A percentile compares a stretch with the other conserved stretches of the same genome.
Evolutionary conservation across 139 green algal genomes (phyloP).

Genomic region (Pedinophyceae sp.): DNA sequence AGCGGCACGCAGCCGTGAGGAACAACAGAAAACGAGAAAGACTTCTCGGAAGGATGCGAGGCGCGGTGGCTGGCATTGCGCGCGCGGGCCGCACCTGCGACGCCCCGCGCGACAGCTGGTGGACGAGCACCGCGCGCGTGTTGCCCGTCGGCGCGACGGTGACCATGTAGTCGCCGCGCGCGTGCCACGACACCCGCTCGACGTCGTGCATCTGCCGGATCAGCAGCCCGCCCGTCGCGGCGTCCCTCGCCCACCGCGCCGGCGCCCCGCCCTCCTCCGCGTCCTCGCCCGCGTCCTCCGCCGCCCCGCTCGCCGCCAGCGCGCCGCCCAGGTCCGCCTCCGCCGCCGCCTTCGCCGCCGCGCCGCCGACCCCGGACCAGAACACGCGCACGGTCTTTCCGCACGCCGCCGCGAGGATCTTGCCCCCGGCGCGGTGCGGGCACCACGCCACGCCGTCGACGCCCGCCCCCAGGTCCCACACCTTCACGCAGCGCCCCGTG

Average conservation of each 20-base stretch:
- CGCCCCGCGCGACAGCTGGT: conserved; percentile 67
- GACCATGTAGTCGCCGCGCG: conserved; percentile 81
- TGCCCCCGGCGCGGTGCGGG: conserved; percentile 21
- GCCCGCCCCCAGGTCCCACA: conserved; percentile 29
- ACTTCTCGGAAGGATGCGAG: too few species aligned
- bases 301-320: conserved; percentile 4
- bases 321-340: conserved; percentile 5
- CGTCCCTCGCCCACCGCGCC: conserved; percentile 4
- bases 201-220: conserved; percentile 30
- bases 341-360: conserved; percentile 8
- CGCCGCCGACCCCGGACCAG: background rate
- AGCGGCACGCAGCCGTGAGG: too few species aligned
- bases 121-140: conserved; percentile 78
- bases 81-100: too few species aligned
- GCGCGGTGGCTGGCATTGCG: too few species aligned
- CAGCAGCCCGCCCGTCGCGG: conserved; percentile 10
- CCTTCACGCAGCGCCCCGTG: conserved; percentile 24
- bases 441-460: conserved; percentile 55
- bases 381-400: conserved; percentile 19
- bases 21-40: too few species aligned
- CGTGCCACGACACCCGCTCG: conserved; percentile 64
- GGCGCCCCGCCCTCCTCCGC: background rate
- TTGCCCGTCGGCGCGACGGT: conserved; percentile 56
- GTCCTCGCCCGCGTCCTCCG: conserved; percentile 1
- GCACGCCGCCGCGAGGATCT: conserved; percentile 26